A percentile compares a stretch with the other conserved stretches of the same genome.
Conservation (phyloP, 345 rosid species). For the Bruguiera gymnorhiza region DNA sequence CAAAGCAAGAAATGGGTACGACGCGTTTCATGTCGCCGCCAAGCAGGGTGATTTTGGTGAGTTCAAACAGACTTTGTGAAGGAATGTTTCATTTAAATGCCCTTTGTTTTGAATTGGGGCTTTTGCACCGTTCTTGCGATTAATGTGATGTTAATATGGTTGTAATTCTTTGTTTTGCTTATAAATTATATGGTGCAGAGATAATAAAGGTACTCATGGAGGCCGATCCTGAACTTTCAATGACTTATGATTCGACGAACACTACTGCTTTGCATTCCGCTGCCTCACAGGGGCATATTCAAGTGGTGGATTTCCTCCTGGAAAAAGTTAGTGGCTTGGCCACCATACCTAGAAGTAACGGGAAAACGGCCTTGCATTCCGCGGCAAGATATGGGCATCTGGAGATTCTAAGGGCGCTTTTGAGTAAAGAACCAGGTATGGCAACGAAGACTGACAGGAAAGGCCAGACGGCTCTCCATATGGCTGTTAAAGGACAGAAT, state of each 20-base stretch:
- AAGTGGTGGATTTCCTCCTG: slow-evolving; percentile 60
- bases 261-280: slow-evolving; percentile 81
- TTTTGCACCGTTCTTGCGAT: background rate
- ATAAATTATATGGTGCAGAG: slow-evolving; percentile 36
- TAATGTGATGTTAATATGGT: background rate
- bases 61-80: slow-evolving; percentile 8
- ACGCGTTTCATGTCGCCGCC: slow-evolving; percentile 88
- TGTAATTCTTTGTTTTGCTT: background rate
- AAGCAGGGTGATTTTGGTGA: slow-evolving; percentile 76
- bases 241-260: slow-evolving; percentile 73
- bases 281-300: slow-evolving; percentile 73
- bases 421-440: slow-evolving; percentile 52
- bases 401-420: slow-evolving; percentile 62
- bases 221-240: slow-evolving; percentile 56
- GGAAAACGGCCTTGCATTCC: slow-evolving; percentile 79
- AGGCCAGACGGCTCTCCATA: slow-evolving; percentile 84
- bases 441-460: slow-evolving; percentile 62
- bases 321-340: slow-evolving; percentile 56
- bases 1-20: slow-evolving; percentile 77
- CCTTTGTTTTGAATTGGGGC: background rate
- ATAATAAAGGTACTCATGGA: slow-evolving; percentile 61
- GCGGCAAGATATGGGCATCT: slow-evolving; percentile 85
- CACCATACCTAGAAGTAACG: slow-evolving; percentile 61
- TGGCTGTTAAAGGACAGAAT: slow-evolving; percentile 89
- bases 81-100: too few species aligned